Base-by-base conservation (phyloP, 179 eudicot species). In the Actinidia polygama region DNA sequence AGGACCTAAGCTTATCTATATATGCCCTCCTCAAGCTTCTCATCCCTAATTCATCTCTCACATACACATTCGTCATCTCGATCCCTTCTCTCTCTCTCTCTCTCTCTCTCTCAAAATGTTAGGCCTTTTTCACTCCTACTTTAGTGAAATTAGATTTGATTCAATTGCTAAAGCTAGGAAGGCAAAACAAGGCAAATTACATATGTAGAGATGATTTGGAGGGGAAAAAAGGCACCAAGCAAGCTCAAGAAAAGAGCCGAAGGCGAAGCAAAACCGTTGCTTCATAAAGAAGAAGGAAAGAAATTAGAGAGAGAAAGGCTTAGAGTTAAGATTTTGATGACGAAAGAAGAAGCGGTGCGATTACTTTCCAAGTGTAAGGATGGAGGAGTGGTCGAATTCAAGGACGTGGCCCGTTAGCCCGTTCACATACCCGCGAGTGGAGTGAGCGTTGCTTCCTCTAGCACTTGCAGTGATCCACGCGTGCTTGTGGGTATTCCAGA, bases 341-440 rank as follows among this genome's bases (percentile, higher is more conserved):
- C 87, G 7, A 85, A 81, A 46, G 76, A 77, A 7, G 87, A 85
- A 77, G 87, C 87, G 3, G 71, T 73, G 1, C 54, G 75, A 44
- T 36, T 85, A 7, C 54, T 85, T 5, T 81, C 63, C 0, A 81
- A 78, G 75, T 78, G 87, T 18, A 81, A 47, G 44, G 77, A 59
- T 49, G 87, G 84, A 36, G 75, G 87, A 6, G 40, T 63, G 15
- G 79, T 85, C 0, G 82, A 78, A 40, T 81, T 85, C 36, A 26
- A n/a, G 24, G 84, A 85, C 36, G 82, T 85, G 68, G 84, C 80
- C 40, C 49, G 24, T 18, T 79, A 85, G 57, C 79, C 82, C 14
- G 57, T 3, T 5, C 64, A 47, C 18, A 85, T 85, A 11, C 87
- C 87, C 1, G 64, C 63, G 0, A 49, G 40, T 77, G 81, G 86